These are phyloP conservation scores for Sporothrix brasiliensis DNA, from an alignment of 2,329 filamentous ascomycete species.

Conservation along the genomic window DNA sequence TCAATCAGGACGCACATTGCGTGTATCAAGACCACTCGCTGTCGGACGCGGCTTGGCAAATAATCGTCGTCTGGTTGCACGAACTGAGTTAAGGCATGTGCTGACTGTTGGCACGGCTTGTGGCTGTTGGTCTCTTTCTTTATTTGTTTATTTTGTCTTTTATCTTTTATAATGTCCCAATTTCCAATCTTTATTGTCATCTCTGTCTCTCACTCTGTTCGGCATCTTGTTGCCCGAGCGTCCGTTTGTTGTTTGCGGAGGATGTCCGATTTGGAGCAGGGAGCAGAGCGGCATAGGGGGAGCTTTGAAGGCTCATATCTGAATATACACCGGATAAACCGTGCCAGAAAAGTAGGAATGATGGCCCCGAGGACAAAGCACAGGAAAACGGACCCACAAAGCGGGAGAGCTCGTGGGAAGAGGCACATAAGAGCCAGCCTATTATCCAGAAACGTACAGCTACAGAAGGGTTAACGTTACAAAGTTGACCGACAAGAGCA, in stretches of 20 bases:
- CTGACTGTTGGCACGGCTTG: neutral
- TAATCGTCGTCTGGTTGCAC: neutral
- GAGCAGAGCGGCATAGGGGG: neutral
- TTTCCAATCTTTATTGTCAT: no score
- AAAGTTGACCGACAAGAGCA: neutral
- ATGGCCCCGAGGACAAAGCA: neutral
- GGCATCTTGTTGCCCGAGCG: conserved; percentile 9
- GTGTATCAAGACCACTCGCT: neutral
- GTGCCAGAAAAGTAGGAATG: neutral
- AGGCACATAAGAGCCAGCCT: neutral
- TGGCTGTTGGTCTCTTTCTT: neutral
- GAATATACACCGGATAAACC: conserved; percentile 19
- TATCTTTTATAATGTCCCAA: no score
- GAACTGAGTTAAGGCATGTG: neutral
- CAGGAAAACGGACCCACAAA: neutral
- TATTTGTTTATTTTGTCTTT: neutral
- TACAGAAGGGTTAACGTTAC: neutral
- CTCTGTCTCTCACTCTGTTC: neutral
- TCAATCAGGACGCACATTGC: neutral
- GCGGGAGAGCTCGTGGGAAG: neutral
- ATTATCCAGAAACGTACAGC: neutral
- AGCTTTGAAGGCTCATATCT: neutral
- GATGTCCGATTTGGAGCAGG: neutral
- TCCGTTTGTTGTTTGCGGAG: conserved; percentile 12
- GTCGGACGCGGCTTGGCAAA: conserved; percentile 17